phyloP scores from a whole-genome alignment of 495 filamentous ascomycete genomes.

The Ramalina peruviana region DNA sequence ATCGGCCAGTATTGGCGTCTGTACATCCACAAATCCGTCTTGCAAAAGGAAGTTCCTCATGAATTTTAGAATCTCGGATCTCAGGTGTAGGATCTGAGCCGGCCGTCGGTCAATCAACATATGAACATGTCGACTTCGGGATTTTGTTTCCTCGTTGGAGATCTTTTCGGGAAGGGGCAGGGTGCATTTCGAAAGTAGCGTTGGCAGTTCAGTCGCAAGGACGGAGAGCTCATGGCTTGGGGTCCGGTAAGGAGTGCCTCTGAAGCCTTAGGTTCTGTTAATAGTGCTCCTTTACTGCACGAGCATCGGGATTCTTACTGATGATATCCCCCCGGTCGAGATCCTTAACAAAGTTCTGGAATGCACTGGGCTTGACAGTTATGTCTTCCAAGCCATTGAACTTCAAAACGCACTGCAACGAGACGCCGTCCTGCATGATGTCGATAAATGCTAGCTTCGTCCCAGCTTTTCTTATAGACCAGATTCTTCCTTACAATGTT shows the following conservation, averaged over 20 bases:
- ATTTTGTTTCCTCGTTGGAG: slow-evolving; percentile 47
- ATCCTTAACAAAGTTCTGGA: slow-evolving; percentile 44
- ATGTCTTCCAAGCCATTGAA: slow-evolving; percentile 33
- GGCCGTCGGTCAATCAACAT: slow-evolving; percentile 55
- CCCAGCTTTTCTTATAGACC: slow-evolving; percentile 40
- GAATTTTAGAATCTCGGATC: slow-evolving; percentile 59
- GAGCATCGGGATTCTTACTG: slow-evolving; percentile 36
- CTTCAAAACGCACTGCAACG: slow-evolving; percentile 62
- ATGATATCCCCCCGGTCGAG: slow-evolving; percentile 65
- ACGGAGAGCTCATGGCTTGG: slow-evolving; percentile 66
- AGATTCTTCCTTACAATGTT: slow-evolving; percentile 45
- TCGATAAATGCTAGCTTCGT: slow-evolving; percentile 76
- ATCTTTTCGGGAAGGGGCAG: slow-evolving; percentile 57
- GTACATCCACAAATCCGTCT: slow-evolving; percentile 66
- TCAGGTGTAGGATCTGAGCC: slow-evolving; percentile 55
- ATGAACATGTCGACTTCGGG: slow-evolving; percentile 65
- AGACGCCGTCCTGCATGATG: slow-evolving; percentile 52
- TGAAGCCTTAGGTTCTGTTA: slow-evolving; percentile 36
- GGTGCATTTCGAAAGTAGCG: slow-evolving; percentile 60
- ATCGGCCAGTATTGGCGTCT: slow-evolving; percentile 71
- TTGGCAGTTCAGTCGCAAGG: slow-evolving; percentile 47
- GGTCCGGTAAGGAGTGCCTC: slow-evolving; percentile 58
- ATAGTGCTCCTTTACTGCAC: neutral
- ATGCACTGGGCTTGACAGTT: slow-evolving; percentile 29
- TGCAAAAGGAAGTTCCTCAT: slow-evolving; percentile 60